Base-by-base conservation (phyloP, 805 yeast genomes). In the Sugiyamaella valdiviana region DNA sequence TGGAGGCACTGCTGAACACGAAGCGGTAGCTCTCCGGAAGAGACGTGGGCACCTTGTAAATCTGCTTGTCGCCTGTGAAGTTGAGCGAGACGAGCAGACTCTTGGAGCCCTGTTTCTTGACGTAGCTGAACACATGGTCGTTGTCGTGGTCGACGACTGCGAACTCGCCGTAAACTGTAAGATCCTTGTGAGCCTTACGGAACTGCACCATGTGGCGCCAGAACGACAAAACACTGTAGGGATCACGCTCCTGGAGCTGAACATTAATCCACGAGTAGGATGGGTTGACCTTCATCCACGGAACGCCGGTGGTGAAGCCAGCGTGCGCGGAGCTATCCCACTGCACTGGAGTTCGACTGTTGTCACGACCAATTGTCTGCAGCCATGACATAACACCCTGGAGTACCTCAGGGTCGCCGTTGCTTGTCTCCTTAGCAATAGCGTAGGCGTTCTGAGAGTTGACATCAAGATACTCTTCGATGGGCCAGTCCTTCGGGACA, bases 291-390 rank as follows among this genome's bases (percentile, higher is more conserved):
- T 66, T 63, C 64, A 73, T 76, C 83, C 83, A 78, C 15, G 82
- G 82, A 39, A 71, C 63, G 6, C 63, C 61, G 24, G 46, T 42
- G 36, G 76, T 57, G 62, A 77, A 77, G 0, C 82, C 82, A 36
- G 68, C 79, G 51, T 73, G 51, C 14, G 57, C 64, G 1, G 69
- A 54, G 46, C 59, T 61, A 51, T 69, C 70, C 82, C 82, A 78
- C 54, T 76, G 82, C 52, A 78, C 74, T 16, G 82, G 82, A 17
- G 79, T 69, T 61, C 82, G 71, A 7, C 78, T 73, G 56, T 77
- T 69, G 57, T 77, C 82, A 58, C 82, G 69, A 12, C 79, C 63
- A 57, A 19, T 61, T 46, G 14, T 65, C 64, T 47, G 64, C 22
- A 56, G 24, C 22, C 24, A 36, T 19, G 16, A 46, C 53, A 49